Conservation (phyloP, 805 yeast genomes). For the Hanseniaspora pseudoguilliermondii region DNA sequence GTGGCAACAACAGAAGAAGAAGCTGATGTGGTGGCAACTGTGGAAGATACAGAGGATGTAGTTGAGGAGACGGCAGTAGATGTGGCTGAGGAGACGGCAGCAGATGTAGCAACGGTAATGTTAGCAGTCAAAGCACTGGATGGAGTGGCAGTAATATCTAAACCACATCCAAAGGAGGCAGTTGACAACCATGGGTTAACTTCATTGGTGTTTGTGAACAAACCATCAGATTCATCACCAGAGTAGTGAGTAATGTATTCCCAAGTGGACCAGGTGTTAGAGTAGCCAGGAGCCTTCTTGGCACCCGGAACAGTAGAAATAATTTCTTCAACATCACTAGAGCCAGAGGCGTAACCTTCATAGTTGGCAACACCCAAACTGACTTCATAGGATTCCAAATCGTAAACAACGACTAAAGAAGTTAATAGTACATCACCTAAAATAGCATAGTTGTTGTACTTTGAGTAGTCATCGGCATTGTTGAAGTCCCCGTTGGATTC, state of each 20-base stretch:
- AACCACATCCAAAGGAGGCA: conserved; percentile 4
- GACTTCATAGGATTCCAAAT: conserved; percentile 34
- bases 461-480: conserved; percentile 1
- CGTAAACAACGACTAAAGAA: conserved; percentile 43
- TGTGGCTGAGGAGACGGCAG: background rate
- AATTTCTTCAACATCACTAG: conserved; percentile 36
- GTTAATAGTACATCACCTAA: conserved; percentile 45
- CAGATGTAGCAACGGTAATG: background rate
- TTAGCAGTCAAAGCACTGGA: background rate
- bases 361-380: conserved; percentile 35
- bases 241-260: conserved; percentile 4
- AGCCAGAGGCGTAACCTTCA: conserved; percentile 18
- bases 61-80: conserved; percentile 15
- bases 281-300: conserved; percentile 33
- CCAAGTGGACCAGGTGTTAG: conserved; percentile 28
- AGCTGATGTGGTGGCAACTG: conserved; percentile 19
- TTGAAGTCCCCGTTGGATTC: conserved; percentile 15
- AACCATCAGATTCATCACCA: conserved; percentile 12
- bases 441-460: conserved; percentile 28
- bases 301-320: conserved; percentile 40
- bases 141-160: background rate
- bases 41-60: conserved; percentile 17
- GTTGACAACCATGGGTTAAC: conserved; percentile 14
- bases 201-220: conserved; percentile 13
- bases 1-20: conserved; percentile 27